phyloP scores from a whole-genome alignment of 2,329 filamentous ascomycete species.

The Stemphylium beticola region DNA sequence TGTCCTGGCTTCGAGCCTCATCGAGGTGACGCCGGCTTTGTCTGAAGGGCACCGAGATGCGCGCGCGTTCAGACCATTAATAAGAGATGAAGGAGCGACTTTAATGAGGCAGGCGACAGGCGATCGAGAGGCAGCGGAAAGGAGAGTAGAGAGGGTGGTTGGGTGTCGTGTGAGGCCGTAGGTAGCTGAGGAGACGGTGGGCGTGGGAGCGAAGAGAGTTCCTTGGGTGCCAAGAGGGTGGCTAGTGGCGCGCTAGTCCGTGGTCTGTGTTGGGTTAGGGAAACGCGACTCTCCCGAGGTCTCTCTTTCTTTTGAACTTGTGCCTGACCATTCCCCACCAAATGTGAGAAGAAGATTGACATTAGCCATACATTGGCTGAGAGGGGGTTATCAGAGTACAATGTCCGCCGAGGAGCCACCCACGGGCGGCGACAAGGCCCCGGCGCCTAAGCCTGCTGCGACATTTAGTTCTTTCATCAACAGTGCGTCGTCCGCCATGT shows the following conservation, averaged over 20 bases:
- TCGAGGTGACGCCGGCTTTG: constrained; percentile 65
- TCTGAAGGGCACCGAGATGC: constrained; percentile 24
- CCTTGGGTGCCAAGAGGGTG: constrained; percentile 12
- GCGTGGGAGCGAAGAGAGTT: constrained; percentile 28
- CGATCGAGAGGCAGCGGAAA: constrained; percentile 17
- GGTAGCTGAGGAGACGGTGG: constrained; percentile 21
- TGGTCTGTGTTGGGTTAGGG: constrained; percentile 11
- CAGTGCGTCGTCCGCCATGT: constrained; percentile 26
- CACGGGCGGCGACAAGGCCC: constrained; percentile 22
- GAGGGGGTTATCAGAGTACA: neutral
- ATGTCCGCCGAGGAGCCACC: constrained; percentile 39
- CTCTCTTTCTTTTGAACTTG: neutral
- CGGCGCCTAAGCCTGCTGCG: constrained; percentile 22
- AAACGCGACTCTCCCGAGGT: constrained; percentile 13
- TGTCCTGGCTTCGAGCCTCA: constrained; percentile 79
- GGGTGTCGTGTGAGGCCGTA: constrained; percentile 36
- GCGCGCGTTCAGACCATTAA: constrained; percentile 32
- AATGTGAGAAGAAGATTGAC: neutral
- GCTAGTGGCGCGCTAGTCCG: constrained; percentile 15
- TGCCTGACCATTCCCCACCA: neutral
- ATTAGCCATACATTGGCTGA: neutral
- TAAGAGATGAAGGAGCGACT: constrained; percentile 16
- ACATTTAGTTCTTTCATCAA: constrained; percentile 42
- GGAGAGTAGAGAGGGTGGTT: constrained; percentile 8
- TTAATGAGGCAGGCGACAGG: constrained; percentile 31